Percentiles rank a stretch among this genome's conserved stretches.
phyloP scores from a whole-genome alignment of 768 basidiomycete species.

The Cystoderma amianthinum region DNA sequence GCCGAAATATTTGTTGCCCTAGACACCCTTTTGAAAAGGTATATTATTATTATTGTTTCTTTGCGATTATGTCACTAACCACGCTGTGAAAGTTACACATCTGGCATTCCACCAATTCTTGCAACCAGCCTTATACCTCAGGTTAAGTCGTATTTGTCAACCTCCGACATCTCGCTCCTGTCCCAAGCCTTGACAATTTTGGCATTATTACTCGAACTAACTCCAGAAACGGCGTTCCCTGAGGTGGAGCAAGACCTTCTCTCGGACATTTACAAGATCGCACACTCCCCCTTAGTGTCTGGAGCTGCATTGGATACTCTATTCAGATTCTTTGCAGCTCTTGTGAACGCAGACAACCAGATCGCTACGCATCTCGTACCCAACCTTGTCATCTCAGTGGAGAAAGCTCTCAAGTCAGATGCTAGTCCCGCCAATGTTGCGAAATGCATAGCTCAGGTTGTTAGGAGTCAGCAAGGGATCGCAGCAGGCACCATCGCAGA shows the following conservation, averaged over 20 bases:
- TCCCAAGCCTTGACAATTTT: constrained; percentile 64
- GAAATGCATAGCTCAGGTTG: constrained; percentile 79
- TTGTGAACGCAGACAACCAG: constrained; percentile 78
- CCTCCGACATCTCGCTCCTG: constrained; percentile 71
- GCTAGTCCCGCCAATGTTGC: constrained; percentile 68
- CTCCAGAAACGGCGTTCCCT: constrained; percentile 65
- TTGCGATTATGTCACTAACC: constrained; percentile 1
- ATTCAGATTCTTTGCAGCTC: constrained; percentile 72
- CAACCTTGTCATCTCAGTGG: constrained; percentile 57
- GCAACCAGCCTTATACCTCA: constrained; percentile 62
- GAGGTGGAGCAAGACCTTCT: constrained; percentile 70
- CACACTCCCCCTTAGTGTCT: constrained; percentile 75
- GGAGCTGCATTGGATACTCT: constrained; percentile 77
- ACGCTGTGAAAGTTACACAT: constrained; percentile 22
- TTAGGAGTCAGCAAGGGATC: constrained; percentile 59
- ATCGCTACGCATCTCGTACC: constrained; percentile 81
- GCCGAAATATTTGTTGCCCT: constrained; percentile 75
- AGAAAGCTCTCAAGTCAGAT: constrained; percentile 57
- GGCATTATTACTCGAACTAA: constrained; percentile 60
- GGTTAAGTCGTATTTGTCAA: constrained; percentile 69
- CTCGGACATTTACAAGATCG: constrained; percentile 56
- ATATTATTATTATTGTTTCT: constrained; percentile 6
- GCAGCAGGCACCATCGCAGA: constrained; percentile 82
- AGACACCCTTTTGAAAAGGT: constrained; percentile 67
- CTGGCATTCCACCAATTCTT: constrained; percentile 47